Conservation (phyloP, 768 basidiomycete genomes). For the Boletus tomentosulus region DNA sequence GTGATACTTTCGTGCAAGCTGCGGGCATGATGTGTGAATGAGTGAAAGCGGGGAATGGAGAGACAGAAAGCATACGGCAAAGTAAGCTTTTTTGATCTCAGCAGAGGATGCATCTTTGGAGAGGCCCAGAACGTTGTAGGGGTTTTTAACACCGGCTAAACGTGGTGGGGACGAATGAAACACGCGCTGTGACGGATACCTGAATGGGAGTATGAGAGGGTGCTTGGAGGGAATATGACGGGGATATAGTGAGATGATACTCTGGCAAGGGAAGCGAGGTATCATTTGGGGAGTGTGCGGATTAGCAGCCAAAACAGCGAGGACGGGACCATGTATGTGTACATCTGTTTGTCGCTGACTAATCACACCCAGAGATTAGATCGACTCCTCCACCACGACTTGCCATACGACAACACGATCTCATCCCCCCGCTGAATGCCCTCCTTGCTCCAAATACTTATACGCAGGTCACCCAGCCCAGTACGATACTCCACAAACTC, state of each 20-base stretch:
- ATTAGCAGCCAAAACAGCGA: neutral
- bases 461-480: conserved; percentile 58
- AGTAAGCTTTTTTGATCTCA: conserved; percentile 98
- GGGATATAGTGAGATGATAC: conserved; percentile 45
- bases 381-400: conserved; percentile 70
- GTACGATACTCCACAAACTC: conserved; percentile 58
- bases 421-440: conserved; percentile 77
- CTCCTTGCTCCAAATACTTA: conserved; percentile 69
- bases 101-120: conserved; percentile 73
- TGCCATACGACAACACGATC: conserved; percentile 85
- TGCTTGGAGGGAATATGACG: conserved; percentile 1
- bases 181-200: conserved; percentile 46
- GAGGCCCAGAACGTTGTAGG: conserved; percentile 90
- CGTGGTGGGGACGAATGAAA: conserved; percentile 66
- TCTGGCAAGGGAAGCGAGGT: conserved; percentile 41
- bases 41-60: conserved; percentile 15
- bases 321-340: conserved; percentile 6
- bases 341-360: conserved; percentile 21
- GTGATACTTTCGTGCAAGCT: conserved; percentile 98
- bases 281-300: conserved; percentile 36
- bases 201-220: neutral
- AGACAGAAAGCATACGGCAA: conserved; percentile 57
- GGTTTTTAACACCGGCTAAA: conserved; percentile 64
- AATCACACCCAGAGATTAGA: conserved; percentile 27
- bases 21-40: conserved; percentile 8